A percentile compares a stretch with the other conserved stretches of the same genome.
These are phyloP conservation scores for Nyssa sinensis DNA, from an alignment of 148 eudicot species.

Conservation along the genomic window DNA sequence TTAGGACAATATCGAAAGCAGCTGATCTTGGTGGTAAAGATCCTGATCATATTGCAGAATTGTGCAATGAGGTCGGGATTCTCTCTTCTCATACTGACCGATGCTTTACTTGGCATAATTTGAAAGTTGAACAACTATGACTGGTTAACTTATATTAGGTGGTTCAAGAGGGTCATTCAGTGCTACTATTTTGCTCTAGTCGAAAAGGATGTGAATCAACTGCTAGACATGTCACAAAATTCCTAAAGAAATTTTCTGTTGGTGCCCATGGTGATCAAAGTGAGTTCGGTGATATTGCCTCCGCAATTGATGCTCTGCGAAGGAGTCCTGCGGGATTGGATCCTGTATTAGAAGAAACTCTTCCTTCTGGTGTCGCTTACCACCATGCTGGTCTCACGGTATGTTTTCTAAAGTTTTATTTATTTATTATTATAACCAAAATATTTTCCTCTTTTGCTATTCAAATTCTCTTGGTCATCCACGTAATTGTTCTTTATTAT, in stretches of 20 bases:
- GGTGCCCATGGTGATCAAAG: conserved; percentile 52
- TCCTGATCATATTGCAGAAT: conserved; percentile 94
- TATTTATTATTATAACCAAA: too few species aligned
- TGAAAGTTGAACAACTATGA: conserved; percentile 8
- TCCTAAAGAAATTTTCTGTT: conserved; percentile 64
- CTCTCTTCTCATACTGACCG: conserved; percentile 8
- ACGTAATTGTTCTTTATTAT: background rate
- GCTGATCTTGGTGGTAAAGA: conserved; percentile 91
- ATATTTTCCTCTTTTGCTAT: background rate
- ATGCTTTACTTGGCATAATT: conserved; percentile 3
- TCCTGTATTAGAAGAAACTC: conserved; percentile 84
- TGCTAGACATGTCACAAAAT: conserved; percentile 77
- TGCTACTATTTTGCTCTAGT: conserved; percentile 90
- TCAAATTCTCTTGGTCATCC: background rate
- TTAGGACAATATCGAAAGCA: conserved; percentile 69
- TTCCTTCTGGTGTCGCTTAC: conserved; percentile 94
- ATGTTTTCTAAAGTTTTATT: conserved; percentile 24
- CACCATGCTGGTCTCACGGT: conserved; percentile 99
- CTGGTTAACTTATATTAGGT: conserved; percentile 42
- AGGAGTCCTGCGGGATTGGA: conserved; percentile 92
- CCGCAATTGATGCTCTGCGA: conserved; percentile 79
- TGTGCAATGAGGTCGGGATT: conserved; percentile 85
- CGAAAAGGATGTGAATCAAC: conserved; percentile 99
- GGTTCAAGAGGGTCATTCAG: conserved; percentile 96
- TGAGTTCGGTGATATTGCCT: conserved; percentile 55